Base-by-base conservation (phyloP, 805 yeast genomes). In the Candida gorgasii region DNA sequence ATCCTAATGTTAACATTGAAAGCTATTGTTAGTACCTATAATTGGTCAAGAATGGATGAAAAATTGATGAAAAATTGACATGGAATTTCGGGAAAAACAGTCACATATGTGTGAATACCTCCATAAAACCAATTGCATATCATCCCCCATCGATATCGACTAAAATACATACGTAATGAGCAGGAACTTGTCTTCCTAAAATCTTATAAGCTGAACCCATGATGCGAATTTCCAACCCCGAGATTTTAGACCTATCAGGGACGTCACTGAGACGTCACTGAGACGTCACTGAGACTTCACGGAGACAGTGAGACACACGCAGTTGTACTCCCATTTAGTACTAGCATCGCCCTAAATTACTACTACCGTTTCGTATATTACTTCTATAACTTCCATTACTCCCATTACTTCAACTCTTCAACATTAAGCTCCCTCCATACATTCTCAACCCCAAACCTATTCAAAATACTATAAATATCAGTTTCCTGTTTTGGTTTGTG, bases 371-470 rank as follows among this genome's bases (percentile, higher is more conserved):
- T n/a, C n/a, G n/a, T n/a, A n/a, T n/a, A n/a, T n/a, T n/a, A n/a
- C n/a, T n/a, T n/a, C n/a, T n/a, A n/a, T n/a, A n/a, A n/a, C n/a
- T n/a, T n/a, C n/a, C n/a, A n/a, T n/a, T n/a, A n/a, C n/a, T n/a
- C n/a, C n/a, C n/a, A n/a, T n/a, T n/a, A n/a, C n/a, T n/a, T n/a
- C n/a, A n/a, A n/a, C n/a, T n/a, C n/a, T n/a, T n/a, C n/a, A 24
- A 4, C n/a, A 7, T 24, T 6, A 12, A 28, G 7, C 46, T 73
- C 75, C 26, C 75, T 55, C 84, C 86, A 83, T 55, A 80, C 83
- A 49, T 75, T 76, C 12, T 76, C 86, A 4, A 79, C 67, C 1
- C 73, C 74, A 51, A 79, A 80, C 48, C 77, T 66, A 1, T 58
- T 53, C 33, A 88, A 58, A 17, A 78, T 63, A 12, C 66, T 65